A percentile compares a stretch with the other conserved stretches of the same genome.
Evolutionary conservation across 2,329 filamentous ascomycete genomes (phyloP).

Genomic region (Sclerotinia trifoliorum): DNA sequence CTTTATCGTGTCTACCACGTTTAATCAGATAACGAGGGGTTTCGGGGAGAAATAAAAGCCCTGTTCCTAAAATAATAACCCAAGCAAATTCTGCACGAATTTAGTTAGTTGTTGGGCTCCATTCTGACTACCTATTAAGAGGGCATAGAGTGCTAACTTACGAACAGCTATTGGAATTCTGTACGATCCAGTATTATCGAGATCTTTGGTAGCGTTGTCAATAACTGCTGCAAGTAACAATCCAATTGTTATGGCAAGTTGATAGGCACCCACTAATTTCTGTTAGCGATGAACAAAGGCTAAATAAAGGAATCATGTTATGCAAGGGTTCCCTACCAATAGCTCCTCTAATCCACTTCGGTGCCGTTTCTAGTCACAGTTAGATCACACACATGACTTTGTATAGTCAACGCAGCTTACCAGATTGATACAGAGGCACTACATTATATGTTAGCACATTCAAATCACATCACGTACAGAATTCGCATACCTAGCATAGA

Average conservation of each 20-base stretch:
- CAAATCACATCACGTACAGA: neutral
- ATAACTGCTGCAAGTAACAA: conserved; percentile 73
- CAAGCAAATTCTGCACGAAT: conserved; percentile 60
- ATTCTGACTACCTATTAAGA: neutral
- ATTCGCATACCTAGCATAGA: conserved; percentile 55
- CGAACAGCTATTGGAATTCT: conserved; percentile 75
- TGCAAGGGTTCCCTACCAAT: neutral
- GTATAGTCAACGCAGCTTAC: neutral
- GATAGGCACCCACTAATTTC: conserved; percentile 53
- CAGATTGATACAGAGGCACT: conserved; percentile 21
- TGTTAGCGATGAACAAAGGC: neutral
- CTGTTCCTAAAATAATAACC: conserved; percentile 44
- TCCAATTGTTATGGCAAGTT: conserved; percentile 79
- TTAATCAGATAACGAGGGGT: conserved; percentile 42
- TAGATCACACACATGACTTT: neutral
- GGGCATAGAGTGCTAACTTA: neutral
- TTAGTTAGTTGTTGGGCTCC: neutral
- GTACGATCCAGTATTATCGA: conserved; percentile 64
- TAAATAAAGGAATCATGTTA: too few species aligned
- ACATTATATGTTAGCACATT: neutral
- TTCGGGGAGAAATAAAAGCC: conserved; percentile 37
- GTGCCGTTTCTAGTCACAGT: conserved; percentile 11
- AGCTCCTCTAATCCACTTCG: conserved; percentile 20
- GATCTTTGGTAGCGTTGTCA: conserved; percentile 66
- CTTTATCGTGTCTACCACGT: conserved; percentile 40